phyloP scores from a whole-genome alignment of 768 basidiomycete genomes.

The Ramaria rubella region DNA sequence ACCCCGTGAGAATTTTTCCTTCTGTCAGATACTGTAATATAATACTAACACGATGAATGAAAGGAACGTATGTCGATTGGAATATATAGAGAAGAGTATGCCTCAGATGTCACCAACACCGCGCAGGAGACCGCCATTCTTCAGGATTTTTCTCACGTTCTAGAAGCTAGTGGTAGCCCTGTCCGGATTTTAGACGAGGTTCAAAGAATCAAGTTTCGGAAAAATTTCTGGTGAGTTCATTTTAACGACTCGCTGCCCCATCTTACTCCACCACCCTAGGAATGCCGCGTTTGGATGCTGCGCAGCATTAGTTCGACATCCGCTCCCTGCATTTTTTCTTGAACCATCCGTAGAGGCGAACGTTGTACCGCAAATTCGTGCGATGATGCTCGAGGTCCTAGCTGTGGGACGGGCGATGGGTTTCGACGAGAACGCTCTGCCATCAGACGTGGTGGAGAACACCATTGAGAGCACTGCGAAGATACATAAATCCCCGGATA shows the following conservation, averaged over 20 bases:
- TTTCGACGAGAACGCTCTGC: constrained; percentile 43
- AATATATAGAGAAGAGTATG: constrained; percentile 44
- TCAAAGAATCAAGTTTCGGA: constrained; percentile 54
- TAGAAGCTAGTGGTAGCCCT: constrained; percentile 43
- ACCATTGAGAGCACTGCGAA: constrained; percentile 34
- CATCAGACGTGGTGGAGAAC: constrained; percentile 34
- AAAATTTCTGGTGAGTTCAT: constrained; percentile 46
- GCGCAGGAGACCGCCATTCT: constrained; percentile 37
- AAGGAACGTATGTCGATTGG: constrained; percentile 50
- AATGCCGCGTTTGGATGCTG: constrained; percentile 51
- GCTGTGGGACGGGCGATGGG: constrained; percentile 37
- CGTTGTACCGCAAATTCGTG: constrained; percentile 43
- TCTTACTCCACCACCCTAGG: constrained; percentile 7
- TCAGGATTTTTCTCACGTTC: constrained; percentile 37
- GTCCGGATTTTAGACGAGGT: constrained; percentile 48
- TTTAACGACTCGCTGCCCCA: background rate
- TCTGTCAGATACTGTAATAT: background rate
- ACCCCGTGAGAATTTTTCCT: constrained; percentile 36
- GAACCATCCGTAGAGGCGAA: constrained; percentile 35
- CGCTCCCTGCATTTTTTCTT: constrained; percentile 47
- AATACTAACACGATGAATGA: background rate
- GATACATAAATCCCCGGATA: constrained; percentile 37
- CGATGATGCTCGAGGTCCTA: constrained; percentile 40
- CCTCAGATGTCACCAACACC: constrained; percentile 36
- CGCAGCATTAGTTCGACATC: constrained; percentile 43